Percentiles rank a stretch among this genome's conserved stretches.
These are phyloP conservation scores for Larix sibirica DNA, from an alignment of 83 land plant genomes.

Conservation along the genomic window DNA sequence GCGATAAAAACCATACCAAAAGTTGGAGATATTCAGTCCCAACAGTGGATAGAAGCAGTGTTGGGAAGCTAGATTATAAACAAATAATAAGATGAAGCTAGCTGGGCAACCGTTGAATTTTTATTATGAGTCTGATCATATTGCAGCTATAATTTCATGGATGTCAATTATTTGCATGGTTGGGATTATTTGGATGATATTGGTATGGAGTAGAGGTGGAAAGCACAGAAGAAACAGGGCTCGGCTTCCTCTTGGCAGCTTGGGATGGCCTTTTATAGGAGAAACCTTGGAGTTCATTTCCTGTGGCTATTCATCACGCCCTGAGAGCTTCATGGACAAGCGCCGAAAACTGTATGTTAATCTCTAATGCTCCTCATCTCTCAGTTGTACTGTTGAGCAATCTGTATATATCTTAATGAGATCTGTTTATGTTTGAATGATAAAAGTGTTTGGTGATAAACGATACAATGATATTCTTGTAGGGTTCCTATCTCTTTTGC, in stretches of 20 bases:
- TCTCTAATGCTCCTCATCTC: not conserved
- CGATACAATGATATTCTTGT: too few species aligned
- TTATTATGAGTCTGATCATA: not conserved
- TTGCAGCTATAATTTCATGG: too few species aligned
- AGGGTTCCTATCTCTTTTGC: too few species aligned
- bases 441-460: too few species aligned
- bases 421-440: too few species aligned
- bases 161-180: not conserved
- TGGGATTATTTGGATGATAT: not conserved
- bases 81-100: not conserved
- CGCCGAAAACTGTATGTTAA: constrained; percentile 1
- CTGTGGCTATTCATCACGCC: constrained; percentile 55
- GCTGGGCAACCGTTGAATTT: not conserved
- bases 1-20: too few species aligned
- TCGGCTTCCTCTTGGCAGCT: constrained; percentile 38
- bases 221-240: not conserved
- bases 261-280: constrained; percentile 61
- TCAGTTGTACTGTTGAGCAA: too few species aligned
- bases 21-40: too few species aligned
- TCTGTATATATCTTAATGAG: too few species aligned
- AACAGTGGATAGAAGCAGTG: too few species aligned
- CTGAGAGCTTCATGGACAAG: constrained; percentile 67
- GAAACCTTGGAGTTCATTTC: constrained; percentile 63
- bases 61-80: too few species aligned
- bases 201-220: constrained; percentile 4